These are phyloP conservation scores for Chenopodium suecicum DNA, from an alignment of 148 eudicot species.

Conservation along the genomic window DNA sequence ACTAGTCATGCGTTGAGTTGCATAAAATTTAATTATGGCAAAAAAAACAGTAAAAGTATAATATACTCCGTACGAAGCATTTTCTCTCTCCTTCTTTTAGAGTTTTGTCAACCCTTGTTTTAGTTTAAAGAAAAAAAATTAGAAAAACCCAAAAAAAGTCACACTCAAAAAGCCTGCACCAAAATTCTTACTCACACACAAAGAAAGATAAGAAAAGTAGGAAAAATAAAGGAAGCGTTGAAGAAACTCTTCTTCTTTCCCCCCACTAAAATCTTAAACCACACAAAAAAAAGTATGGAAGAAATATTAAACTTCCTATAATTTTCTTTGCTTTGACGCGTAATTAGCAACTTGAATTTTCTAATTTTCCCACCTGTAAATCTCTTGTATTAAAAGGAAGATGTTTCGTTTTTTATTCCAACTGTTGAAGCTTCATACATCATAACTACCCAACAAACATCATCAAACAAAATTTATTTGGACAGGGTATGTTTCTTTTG, in stretches of 20 bases:
- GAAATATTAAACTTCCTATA: background rate
- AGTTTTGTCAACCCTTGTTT: background rate
- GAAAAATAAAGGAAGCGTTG: constrained; percentile 26
- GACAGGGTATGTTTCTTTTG: constrained; percentile 6
- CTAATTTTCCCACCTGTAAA: constrained; percentile 15
- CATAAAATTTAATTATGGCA: no score
- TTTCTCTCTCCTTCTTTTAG: constrained; percentile 1
- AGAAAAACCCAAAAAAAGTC: constrained; percentile 1
- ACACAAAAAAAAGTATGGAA: background rate
- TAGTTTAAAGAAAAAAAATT: background rate
- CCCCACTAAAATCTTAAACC: no score
- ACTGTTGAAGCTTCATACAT: constrained; percentile 24
- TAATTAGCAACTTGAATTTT: background rate
- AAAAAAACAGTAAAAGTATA: no score
- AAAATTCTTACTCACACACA: constrained; percentile 13
- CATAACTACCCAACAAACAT: constrained; percentile 20
- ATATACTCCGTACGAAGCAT: no score
- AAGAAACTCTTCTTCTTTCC: constrained; percentile 18
- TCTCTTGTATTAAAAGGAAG: constrained; percentile 21
- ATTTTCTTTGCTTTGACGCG: constrained; percentile 27
- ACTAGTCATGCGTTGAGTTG: no score
- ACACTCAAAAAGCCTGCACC: background rate
- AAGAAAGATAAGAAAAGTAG: background rate
- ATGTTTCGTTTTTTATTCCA: constrained; percentile 1
- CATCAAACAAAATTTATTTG: background rate